These are phyloP conservation scores for Sedum album DNA, from an alignment of 164 flowering plant species.

Conservation along the genomic window DNA sequence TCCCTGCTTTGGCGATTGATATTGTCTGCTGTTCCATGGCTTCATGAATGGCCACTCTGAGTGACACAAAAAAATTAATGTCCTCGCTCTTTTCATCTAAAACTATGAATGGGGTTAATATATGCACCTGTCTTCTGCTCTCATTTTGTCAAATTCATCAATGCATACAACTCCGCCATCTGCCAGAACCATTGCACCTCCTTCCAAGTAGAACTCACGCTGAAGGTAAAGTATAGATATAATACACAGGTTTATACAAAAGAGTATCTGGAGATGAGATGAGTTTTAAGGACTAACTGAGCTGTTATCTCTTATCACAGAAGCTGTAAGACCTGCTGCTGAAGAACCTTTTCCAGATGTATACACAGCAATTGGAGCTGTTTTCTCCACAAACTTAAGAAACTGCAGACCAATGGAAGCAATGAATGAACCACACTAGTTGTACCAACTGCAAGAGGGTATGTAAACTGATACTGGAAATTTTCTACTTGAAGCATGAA, in stretches of 20 bases:
- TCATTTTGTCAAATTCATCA: conserved; percentile 99
- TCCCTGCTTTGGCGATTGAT: conserved; percentile 99
- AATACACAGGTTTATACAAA: not conserved
- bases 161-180: conserved; percentile 99
- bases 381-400: conserved; percentile 99
- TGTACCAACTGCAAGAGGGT: not conserved
- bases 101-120: not conserved
- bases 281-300: conserved; percentile 15
- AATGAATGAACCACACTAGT: no score
- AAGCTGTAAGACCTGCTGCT: conserved; percentile 99
- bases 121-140: conserved; percentile 62
- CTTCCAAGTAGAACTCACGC: conserved; percentile 98
- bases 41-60: conserved; percentile 95
- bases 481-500: not conserved
- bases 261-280: not conserved
- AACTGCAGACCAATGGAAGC: conserved; percentile 33
- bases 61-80: not conserved
- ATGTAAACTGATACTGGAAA: no score
- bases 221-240: not conserved
- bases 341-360: conserved; percentile 99
- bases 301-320: conserved; percentile 86
- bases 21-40: conserved; percentile 99
- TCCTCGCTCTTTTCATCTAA: not conserved
- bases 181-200: conserved; percentile 99
- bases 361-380: conserved; percentile 95